phyloP scores from a whole-genome alignment of 164 flowering plant genomes.

The Annona squamosa region DNA sequence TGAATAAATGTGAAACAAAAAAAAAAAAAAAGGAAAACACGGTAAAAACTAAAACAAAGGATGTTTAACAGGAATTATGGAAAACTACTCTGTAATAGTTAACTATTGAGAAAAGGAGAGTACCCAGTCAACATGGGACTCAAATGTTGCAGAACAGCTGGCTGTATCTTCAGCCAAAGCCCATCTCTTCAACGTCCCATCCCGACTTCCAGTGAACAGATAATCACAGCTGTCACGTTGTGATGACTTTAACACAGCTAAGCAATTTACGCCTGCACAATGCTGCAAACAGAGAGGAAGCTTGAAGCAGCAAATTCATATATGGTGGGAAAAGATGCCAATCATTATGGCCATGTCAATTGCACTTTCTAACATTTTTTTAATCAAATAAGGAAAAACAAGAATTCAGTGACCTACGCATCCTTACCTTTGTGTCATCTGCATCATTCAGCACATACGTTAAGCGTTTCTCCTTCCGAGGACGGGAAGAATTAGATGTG shows the following conservation, averaged over 20 bases:
- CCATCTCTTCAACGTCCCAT: slow-evolving; percentile 95
- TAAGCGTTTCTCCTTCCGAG: slow-evolving; percentile 87
- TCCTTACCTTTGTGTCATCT: slow-evolving; percentile 66
- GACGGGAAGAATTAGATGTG: slow-evolving; percentile 57
- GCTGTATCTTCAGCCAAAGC: slow-evolving; percentile 61
- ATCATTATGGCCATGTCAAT: too few species aligned
- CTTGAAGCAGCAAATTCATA: not conserved
- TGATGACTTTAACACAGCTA: slow-evolving; percentile 57
- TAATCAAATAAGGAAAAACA: slow-evolving; percentile 8
- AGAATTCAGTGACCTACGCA: not conserved
- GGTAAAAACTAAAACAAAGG: not conserved
- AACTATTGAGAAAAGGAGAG: not conserved
- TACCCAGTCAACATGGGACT: slow-evolving; percentile 99
- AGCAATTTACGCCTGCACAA: slow-evolving; percentile 88
- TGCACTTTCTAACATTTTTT: not conserved
- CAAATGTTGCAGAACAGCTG: slow-evolving; percentile 91
- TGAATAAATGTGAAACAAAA: not conserved
- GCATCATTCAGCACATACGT: slow-evolving; percentile 83
- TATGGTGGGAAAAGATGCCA: not conserved
- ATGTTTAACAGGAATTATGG: not conserved
- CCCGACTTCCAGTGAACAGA: slow-evolving; percentile 94
- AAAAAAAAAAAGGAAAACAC: not conserved
- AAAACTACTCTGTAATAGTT: not conserved
- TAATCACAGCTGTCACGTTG: slow-evolving; percentile 37
- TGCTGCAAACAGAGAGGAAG: slow-evolving; percentile 52